Evolutionary conservation across 495 filamentous ascomycete genomes (phyloP).

Genomic region (Hyaloscypha variabilis): DNA sequence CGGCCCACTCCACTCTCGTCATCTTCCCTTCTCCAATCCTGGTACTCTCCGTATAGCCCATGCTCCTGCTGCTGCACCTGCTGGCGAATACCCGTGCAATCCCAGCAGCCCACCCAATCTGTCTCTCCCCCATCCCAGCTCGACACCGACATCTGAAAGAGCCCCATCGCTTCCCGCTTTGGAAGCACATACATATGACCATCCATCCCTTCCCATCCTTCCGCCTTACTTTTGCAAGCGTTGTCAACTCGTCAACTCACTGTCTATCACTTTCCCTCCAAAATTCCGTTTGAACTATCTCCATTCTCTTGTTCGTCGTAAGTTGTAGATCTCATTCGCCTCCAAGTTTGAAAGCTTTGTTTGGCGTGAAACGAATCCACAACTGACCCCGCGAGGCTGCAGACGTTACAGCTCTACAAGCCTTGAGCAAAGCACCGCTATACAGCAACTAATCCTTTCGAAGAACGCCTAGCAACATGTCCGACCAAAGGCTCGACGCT

Average conservation of each 20-base stretch:
- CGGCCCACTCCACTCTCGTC: slow-evolving; percentile 2
- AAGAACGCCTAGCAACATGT: slow-evolving; percentile 22
- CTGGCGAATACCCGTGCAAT: not conserved
- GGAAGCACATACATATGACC: slow-evolving; percentile 23
- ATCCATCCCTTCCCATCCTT: slow-evolving; percentile 25
- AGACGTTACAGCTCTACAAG: slow-evolving; percentile 20
- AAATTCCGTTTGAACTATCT: not conserved
- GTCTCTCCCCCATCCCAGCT: not conserved
- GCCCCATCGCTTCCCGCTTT: slow-evolving; percentile 25
- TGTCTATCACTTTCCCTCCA: slow-evolving; percentile 12
- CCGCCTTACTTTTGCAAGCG: slow-evolving; percentile 29
- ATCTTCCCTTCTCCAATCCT: not conserved
- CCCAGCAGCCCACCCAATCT: not conserved
- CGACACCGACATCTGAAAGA: slow-evolving; percentile 20
- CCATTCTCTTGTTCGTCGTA: slow-evolving; percentile 21
- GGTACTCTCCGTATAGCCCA: not conserved
- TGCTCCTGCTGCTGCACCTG: not conserved
- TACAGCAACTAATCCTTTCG: slow-evolving; percentile 6
- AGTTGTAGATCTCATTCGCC: slow-evolving; percentile 13
- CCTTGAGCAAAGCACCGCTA: slow-evolving; percentile 15
- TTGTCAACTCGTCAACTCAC: slow-evolving; percentile 19
- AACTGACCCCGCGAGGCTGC: slow-evolving; percentile 28
- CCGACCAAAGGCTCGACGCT: slow-evolving; percentile 21
- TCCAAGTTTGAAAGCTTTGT: not conserved
- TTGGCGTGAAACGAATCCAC: not conserved